Evolutionary conservation across 495 filamentous ascomycete species (phyloP).

Genomic region (Pyronema omphalodes): DNA sequence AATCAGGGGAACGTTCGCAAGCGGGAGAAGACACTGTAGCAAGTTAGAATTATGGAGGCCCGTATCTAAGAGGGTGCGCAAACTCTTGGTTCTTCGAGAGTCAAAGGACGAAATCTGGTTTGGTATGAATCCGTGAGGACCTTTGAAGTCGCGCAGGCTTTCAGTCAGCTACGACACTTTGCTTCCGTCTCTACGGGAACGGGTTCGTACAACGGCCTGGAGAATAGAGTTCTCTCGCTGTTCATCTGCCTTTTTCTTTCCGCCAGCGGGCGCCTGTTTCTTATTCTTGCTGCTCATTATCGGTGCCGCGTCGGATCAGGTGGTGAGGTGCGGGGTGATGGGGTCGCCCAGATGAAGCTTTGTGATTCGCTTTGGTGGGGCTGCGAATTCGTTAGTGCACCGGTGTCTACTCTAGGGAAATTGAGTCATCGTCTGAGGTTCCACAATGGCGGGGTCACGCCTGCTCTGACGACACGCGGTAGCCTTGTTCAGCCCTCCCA

Average conservation of each 20-base stretch:
- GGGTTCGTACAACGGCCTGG: conserved; percentile 61
- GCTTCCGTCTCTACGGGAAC: too few relatives aligned
- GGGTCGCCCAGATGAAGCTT: neutral
- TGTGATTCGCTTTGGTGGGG: neutral
- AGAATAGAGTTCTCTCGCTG: conserved; percentile 58
- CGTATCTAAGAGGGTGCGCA: conserved; percentile 16
- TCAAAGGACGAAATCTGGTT: conserved; percentile 76
- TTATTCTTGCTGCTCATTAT: conserved; percentile 28
- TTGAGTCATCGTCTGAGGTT: too few relatives aligned
- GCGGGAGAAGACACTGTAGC: conserved; percentile 68
- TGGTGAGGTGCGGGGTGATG: neutral
- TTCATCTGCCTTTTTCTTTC: conserved; percentile 46
- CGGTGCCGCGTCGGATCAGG: neutral
- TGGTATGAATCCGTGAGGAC: conserved; percentile 87
- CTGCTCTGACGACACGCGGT: too few relatives aligned
- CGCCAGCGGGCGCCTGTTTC: conserved; percentile 45
- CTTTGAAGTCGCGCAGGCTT: conserved; percentile 8
- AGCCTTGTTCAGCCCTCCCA: too few relatives aligned
- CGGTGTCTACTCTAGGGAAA: too few relatives aligned
- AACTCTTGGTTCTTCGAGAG: conserved; percentile 74
- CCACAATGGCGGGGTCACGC: too few relatives aligned
- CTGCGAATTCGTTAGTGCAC: too few relatives aligned
- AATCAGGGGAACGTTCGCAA: conserved; percentile 86
- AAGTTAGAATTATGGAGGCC: neutral
- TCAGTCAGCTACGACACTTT: conserved; percentile 14